Base-by-base conservation (phyloP, 2,329 filamentous ascomycete genomes). In the Fusarium oligoseptatum region DNA sequence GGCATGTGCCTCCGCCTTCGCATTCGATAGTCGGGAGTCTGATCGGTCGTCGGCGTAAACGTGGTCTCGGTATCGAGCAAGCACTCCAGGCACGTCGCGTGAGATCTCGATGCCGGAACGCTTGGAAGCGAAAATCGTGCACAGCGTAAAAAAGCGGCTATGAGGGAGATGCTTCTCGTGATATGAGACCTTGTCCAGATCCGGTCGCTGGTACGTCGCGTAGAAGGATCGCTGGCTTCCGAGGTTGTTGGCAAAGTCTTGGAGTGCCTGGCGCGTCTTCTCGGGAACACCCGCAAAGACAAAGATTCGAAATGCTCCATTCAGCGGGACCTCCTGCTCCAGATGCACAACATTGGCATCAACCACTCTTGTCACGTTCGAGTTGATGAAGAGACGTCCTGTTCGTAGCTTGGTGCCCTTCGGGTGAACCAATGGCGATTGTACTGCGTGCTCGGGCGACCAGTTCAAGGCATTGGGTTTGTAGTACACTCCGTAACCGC, bases 311-410 rank as follows among this genome's bases (percentile, higher is more conserved):
- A 95, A 98, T 2, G 95, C 92, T 50, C 95, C 95, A 82, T 98
- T 98, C 68, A 95, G 87, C 0, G 95, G 95, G 36, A 98, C 89
- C 80, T 97, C 94, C 83, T 98, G 95, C 84, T 98, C 95, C 11
- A 98, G 88, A 78, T 97, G 94, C 2, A 97, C 95, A 6, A 94
- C 92, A 82, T 98, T 98, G 80, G 95, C 93, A 80, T 98, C 95
- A 1, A 93, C 92, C 24, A 97, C 93, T 58, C 95, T 90, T 1
- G 95, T 98, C 12, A 98, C 95, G 72, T 94, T 92, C 22, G 94
- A 89, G 66, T 94, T 94, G 57, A 90, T 91, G 78, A 98, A 89
- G 41, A 95, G 90, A 43, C 93, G 91, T 27, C 95, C 95, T 1
- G 94, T 90, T 10, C 89, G 88, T 71, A 97, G 87, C 70, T 90